Evolutionary conservation across 1,284 basidiomycete species (phyloP).

Genomic region (Mrakiaceae sp.): DNA sequence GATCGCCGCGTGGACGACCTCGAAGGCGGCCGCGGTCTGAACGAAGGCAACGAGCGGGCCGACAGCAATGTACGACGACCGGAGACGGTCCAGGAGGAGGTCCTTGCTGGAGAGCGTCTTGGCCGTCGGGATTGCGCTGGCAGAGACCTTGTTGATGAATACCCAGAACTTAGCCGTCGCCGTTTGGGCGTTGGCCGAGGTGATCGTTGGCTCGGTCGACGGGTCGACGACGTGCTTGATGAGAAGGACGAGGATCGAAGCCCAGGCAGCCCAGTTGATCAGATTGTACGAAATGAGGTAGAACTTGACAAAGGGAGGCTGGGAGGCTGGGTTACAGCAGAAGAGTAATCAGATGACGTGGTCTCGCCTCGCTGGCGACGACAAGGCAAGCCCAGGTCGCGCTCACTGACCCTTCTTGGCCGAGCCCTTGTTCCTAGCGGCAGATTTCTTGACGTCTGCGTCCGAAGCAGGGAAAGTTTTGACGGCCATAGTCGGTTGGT

Average conservation of each 20-base stretch:
- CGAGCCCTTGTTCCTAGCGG: background rate
- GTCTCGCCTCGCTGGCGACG: background rate
- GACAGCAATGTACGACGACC: slow-evolving; percentile 38
- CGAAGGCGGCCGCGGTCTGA: slow-evolving; percentile 68
- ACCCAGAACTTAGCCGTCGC: background rate
- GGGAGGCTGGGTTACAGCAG: background rate
- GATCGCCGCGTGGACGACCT: slow-evolving; percentile 68
- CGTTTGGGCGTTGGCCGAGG: background rate
- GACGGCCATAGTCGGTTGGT: background rate
- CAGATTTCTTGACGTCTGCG: slow-evolving; percentile 3
- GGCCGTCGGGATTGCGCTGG: slow-evolving; percentile 30
- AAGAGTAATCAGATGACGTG: background rate
- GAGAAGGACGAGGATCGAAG: slow-evolving; percentile 49
- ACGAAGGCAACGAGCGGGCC: slow-evolving; percentile 58
- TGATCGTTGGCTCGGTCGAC: slow-evolving; percentile 16
- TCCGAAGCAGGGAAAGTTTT: background rate
- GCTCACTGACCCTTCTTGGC: slow-evolving; percentile 4
- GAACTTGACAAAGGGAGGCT: slow-evolving; percentile 24
- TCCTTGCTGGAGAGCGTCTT: slow-evolving; percentile 18
- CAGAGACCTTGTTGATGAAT: slow-evolving; percentile 5
- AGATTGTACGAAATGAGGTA: slow-evolving; percentile 73
- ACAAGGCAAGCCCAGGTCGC: background rate
- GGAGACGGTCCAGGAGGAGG: slow-evolving; percentile 38
- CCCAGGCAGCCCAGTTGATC: slow-evolving; percentile 61
- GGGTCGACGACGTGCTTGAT: slow-evolving; percentile 27